Base-by-base conservation (phyloP, 1,139 yeast species). In the Saccharomycopsis crataegensis region DNA sequence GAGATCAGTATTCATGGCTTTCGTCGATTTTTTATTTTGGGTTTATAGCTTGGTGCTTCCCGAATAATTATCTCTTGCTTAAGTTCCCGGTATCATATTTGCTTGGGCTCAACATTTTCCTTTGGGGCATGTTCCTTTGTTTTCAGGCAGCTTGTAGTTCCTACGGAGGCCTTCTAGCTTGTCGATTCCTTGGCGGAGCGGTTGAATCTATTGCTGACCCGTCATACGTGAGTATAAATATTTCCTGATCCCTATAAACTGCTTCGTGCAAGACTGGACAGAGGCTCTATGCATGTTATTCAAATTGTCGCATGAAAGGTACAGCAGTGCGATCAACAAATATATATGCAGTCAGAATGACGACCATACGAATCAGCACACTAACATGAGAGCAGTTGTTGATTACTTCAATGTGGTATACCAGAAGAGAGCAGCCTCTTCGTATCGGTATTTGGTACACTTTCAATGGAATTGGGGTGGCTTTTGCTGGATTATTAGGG, bases 11-110 rank as follows among this genome's bases (percentile, higher is more conserved):
- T 60, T 70, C 74, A 36, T 80, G 86, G 78, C 68, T 79, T 51
- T 79, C 82, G n/a, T 80, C 87, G 1, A 74, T 80, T 37, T 82
- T 83, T 64, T 77, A 77, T 59, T 69, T 77, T 59, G 82, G 81
- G 5, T 77, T 75, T 58, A 59, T 77, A 49, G 68, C 68, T 48
- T 74, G 72, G 55, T 74, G 79, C 49, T 73, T 79, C 22, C 77
- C 84, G 1, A 75, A 77, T 17, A 74, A 77, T 56, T 74, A 71
- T 60, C 62, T 80, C 31, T 65, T 82, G 45, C 82, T 82, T 63
- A 71, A 70, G 58, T 71, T 71, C 51, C 84, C 85, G 2, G 70
- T 81, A 16, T 81, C 80, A 1, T 80, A 78, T 61, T 72, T 73
- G 49, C 67, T 79, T 38, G 76, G 79, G 6, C 57, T 63, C 3